A percentile compares a stretch with the other conserved stretches of the same genome.
Evolutionary conservation across 805 yeast genomes (phyloP).

Genomic region (Ogataea naganishii): DNA sequence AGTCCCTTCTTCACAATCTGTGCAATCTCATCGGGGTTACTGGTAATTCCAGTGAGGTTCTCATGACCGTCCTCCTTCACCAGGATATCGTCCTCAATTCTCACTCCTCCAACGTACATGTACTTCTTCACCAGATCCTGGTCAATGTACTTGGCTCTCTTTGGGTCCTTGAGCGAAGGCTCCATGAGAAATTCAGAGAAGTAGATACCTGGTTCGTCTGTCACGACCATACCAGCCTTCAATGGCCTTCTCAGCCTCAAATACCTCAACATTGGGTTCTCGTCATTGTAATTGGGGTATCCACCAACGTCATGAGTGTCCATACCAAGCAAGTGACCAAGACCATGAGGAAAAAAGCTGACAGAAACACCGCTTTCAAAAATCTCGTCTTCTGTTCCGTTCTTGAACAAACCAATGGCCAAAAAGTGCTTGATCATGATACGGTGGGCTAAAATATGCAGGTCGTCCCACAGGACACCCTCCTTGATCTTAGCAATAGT

Average conservation of each 20-base stretch:
- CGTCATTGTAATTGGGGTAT: conserved; percentile 73
- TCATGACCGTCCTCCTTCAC: conserved; percentile 73
- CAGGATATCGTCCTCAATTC: conserved; percentile 89
- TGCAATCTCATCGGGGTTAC: conserved; percentile 77
- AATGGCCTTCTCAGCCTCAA: conserved; percentile 74
- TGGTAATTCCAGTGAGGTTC: conserved; percentile 73
- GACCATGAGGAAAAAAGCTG: conserved; percentile 89
- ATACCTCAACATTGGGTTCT: conserved; percentile 66
- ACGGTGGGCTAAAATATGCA: conserved; percentile 74
- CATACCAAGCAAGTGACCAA: conserved; percentile 90
- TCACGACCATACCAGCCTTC: conserved; percentile 72
- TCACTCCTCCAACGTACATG: conserved; percentile 91
- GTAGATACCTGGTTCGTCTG: conserved; percentile 93
- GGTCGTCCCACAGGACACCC: conserved; percentile 77
- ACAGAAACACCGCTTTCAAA: conserved; percentile 62
- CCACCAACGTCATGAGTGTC: conserved; percentile 98
- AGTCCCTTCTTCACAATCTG: conserved; percentile 67
- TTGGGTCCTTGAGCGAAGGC: conserved; percentile 44
- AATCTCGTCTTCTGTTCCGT: conserved; percentile 53
- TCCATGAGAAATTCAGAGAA: conserved; percentile 78
- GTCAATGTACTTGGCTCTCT: conserved; percentile 51
- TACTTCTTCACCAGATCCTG: conserved; percentile 62
- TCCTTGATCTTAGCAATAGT: conserved; percentile 72
- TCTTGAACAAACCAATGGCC: conserved; percentile 65
- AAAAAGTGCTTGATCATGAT: conserved; percentile 66